Conservation (phyloP, 108 stramenopile species). For the Nannochloropsis gaditana region DNA sequence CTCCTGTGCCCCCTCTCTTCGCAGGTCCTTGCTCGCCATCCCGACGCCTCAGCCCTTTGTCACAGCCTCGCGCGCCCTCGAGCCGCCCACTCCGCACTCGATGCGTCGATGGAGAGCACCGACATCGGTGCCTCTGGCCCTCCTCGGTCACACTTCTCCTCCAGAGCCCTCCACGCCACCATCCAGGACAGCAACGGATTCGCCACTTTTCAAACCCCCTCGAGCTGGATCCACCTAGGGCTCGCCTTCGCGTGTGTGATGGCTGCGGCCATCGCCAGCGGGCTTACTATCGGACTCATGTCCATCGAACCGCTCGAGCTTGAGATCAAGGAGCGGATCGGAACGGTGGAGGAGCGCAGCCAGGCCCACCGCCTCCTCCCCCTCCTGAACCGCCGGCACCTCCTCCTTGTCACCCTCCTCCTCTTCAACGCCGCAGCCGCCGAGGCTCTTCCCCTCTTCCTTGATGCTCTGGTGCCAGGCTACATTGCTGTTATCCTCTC, state of each 20-base stretch:
- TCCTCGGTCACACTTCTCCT: no score
- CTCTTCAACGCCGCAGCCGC: conserved; percentile 68
- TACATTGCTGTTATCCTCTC: conserved; percentile 73
- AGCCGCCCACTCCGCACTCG: no score
- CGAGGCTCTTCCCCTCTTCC: conserved; percentile 78
- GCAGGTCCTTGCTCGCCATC: no score
- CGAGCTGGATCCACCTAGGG: background rate
- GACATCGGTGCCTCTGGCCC: no score
- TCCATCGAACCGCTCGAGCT: conserved; percentile 74
- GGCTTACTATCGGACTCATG: conserved; percentile 86
- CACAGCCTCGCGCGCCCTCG: no score
- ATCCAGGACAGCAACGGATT: background rate
- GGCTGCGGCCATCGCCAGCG: conserved; percentile 51
- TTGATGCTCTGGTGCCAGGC: conserved; percentile 74
- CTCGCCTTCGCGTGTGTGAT: background rate
- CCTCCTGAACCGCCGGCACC: conserved; percentile 64
- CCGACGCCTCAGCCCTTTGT: no score
- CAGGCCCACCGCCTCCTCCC: conserved; percentile 53
- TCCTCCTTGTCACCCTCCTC: conserved; percentile 80
- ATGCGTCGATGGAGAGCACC: no score
- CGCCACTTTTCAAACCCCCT: background rate
- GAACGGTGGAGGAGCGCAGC: conserved; percentile 40
- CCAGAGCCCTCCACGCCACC: background rate
- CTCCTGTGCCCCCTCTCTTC: no score
- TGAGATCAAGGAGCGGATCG: conserved; percentile 50